Percentiles rank a stretch among this genome's conserved stretches.
Evolutionary conservation across 1,139 yeast genomes (phyloP).

Genomic region (Hyphopichia pseudoburtonii): DNA sequence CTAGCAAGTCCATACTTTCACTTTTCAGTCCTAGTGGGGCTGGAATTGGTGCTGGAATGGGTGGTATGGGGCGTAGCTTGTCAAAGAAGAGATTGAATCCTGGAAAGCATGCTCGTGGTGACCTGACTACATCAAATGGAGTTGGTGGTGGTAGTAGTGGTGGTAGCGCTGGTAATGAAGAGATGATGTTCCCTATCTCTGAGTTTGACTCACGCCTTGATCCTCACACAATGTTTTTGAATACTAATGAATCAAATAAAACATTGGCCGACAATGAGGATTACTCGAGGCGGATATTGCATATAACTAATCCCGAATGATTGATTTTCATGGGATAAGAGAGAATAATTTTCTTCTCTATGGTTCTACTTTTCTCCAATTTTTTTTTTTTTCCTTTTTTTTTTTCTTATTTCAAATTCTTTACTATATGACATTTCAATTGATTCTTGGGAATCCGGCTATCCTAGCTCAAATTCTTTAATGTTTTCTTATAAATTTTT

Average conservation of each 20-base stretch:
- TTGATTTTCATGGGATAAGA: too few species aligned
- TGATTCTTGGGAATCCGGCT: too few species aligned
- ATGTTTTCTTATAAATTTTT: too few species aligned
- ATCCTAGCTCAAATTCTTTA: too few species aligned
- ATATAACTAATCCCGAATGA: constrained; percentile 64
- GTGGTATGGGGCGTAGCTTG: constrained; percentile 22
- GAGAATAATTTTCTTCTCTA: too few species aligned
- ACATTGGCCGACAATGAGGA: constrained; percentile 75
- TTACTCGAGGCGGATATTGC: constrained; percentile 66
- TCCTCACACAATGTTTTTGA: constrained; percentile 63
- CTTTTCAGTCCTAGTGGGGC: constrained; percentile 25
- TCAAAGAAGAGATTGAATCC: constrained; percentile 32
- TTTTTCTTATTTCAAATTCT: too few species aligned
- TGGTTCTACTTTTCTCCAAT: background rate
- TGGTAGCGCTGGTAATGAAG: constrained; percentile 4
- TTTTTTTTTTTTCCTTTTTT: background rate
- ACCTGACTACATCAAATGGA: constrained; percentile 11
- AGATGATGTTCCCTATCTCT: constrained; percentile 41
- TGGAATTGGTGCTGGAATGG: constrained; percentile 16
- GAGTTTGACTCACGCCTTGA: constrained; percentile 72
- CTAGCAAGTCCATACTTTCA: constrained; percentile 35
- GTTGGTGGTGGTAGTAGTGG: constrained; percentile 1
- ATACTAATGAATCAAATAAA: constrained; percentile 54
- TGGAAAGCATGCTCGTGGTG: constrained; percentile 11
- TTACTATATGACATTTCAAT: too few species aligned